Conservation (phyloP, 1,284 basidiomycete genomes). For the Marasmius fiardii region DNA sequence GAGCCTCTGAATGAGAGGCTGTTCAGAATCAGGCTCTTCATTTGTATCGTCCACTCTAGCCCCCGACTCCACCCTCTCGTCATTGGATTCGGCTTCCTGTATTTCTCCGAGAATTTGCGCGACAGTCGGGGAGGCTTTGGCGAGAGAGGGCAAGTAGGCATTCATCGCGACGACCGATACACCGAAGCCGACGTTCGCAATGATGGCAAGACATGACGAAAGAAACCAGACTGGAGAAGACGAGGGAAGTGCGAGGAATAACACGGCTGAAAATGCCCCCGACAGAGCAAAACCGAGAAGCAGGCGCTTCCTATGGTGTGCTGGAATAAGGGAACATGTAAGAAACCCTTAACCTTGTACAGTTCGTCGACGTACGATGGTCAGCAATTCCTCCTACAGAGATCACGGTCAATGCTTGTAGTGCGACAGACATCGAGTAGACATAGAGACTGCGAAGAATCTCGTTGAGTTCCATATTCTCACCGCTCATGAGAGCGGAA, state of each 20-base stretch:
- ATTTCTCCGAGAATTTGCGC: conserved; percentile 39
- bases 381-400: conserved; percentile 89
- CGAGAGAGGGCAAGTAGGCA: conserved; percentile 79
- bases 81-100: conserved; percentile 20
- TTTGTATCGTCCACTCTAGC: conserved; percentile 14
- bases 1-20: conserved; percentile 26
- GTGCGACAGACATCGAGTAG: conserved; percentile 79
- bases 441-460: conserved; percentile 66
- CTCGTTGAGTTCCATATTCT: neutral
- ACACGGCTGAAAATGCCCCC: conserved; percentile 62
- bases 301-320: conserved; percentile 73
- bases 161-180: conserved; percentile 87
- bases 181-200: conserved; percentile 81
- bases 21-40: conserved; percentile 20
- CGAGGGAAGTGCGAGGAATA: conserved; percentile 75
- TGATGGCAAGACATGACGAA: conserved; percentile 60
- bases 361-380: conserved; percentile 55
- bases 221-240: conserved; percentile 64
- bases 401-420: conserved; percentile 88
- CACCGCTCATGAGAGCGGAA: neutral
- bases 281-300: conserved; percentile 71
- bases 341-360: neutral
- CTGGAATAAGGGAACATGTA: conserved; percentile 35
- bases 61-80: no score
- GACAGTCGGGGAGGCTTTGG: conserved; percentile 63